phyloP scores from a whole-genome alignment of 495 filamentous ascomycete genomes.

The Tuber magnatum region DNA sequence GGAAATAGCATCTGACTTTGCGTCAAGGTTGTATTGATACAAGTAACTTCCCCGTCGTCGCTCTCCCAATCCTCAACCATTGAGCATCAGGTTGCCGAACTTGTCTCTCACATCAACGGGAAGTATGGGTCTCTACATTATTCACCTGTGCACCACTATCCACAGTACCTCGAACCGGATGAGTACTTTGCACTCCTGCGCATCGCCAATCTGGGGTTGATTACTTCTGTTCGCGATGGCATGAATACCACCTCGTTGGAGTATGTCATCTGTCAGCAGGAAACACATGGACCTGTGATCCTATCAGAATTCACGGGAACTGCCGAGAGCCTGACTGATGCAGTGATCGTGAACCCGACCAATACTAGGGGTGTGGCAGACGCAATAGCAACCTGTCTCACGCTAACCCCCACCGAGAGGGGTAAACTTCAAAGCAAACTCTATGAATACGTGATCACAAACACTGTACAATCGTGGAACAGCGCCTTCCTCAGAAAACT shows the following conservation, averaged over 20 bases:
- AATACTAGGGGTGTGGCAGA: constrained; percentile 72
- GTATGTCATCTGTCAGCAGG: constrained; percentile 84
- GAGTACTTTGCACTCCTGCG: constrained; percentile 90
- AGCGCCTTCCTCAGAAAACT: constrained; percentile 65
- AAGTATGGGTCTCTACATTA: constrained; percentile 75
- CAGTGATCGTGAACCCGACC: constrained; percentile 93
- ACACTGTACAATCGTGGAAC: constrained; percentile 79
- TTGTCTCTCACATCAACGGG: constrained; percentile 85
- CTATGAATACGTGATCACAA: constrained; percentile 73
- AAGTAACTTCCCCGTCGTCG: constrained; percentile 80
- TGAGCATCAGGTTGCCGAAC: constrained; percentile 73
- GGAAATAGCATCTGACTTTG: constrained; percentile 18
- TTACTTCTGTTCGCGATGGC: constrained; percentile 85
- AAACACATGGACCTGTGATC: constrained; percentile 75
- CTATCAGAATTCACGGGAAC: constrained; percentile 94
- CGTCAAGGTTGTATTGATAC: constrained; percentile 66
- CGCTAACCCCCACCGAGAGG: constrained; percentile 59
- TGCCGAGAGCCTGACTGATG: constrained; percentile 71
- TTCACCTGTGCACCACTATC: constrained; percentile 83
- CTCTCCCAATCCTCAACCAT: constrained; percentile 70
- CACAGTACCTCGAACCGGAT: constrained; percentile 74
- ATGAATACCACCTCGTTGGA: constrained; percentile 96
- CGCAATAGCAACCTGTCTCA: constrained; percentile 69
- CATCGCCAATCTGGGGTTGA: constrained; percentile 78
- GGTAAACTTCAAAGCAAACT: constrained; percentile 54